These are phyloP conservation scores for Penstemon newberryi DNA, from an alignment of 257 asterid genomes.

Conservation along the genomic window DNA sequence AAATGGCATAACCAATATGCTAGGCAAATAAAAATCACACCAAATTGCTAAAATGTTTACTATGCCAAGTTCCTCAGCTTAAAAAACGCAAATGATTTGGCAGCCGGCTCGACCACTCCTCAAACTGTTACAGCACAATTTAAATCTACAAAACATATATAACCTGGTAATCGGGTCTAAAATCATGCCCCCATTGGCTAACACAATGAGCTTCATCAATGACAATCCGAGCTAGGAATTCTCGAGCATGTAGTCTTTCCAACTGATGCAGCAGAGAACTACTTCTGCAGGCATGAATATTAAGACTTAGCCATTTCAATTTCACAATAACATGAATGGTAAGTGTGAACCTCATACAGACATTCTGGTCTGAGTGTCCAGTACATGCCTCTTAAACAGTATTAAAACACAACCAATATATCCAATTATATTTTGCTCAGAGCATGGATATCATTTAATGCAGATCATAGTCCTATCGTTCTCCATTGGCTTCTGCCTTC, in stretches of 20 bases:
- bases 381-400: too few relatives aligned
- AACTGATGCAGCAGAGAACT: conserved; percentile 81
- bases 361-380: neutral
- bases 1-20: conserved; percentile 6
- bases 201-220: conserved; percentile 99
- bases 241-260: conserved; percentile 80
- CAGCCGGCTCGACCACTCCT: neutral
- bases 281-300: conserved; percentile 59
- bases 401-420: neutral
- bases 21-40: neutral
- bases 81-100: conserved; percentile 22
- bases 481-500: too few relatives aligned
- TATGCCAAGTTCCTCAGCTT: conserved; percentile 12
- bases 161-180: conserved; percentile 99
- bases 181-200: conserved; percentile 99
- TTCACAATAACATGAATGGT: conserved; percentile 13
- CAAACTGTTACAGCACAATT: neutral
- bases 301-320: conserved; percentile 17
- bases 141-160: conserved; percentile 22
- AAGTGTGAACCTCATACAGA: neutral
- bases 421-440: neutral
- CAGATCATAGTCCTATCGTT: too few relatives aligned
- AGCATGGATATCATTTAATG: neutral
- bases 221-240: conserved; percentile 80
- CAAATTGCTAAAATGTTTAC: neutral